phyloP scores from a whole-genome alignment of 371 early-diverging fungal genomes.

The Syncephalastrum sp. region DNA sequence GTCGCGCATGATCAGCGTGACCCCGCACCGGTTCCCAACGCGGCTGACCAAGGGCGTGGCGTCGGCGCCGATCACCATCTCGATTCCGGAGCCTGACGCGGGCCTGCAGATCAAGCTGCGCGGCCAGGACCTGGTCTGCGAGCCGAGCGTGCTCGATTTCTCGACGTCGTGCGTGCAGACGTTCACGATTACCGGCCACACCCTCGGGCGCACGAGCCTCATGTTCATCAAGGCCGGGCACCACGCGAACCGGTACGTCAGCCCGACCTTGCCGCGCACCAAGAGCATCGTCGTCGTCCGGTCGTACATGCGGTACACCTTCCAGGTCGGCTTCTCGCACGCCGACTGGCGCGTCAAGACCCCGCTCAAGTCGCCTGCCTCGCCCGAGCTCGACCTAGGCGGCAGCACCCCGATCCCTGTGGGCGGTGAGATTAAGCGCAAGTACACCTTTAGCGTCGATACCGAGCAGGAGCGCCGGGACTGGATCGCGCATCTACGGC shows the following conservation, averaged over 20 bases:
- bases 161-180: constrained; percentile 51
- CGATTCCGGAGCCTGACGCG: constrained; percentile 60
- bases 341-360: constrained; percentile 20
- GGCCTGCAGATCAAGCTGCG: constrained; percentile 62
- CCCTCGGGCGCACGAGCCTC: constrained; percentile 65
- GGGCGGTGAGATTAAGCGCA: constrained; percentile 35
- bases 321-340: constrained; percentile 58
- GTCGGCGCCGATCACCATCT: constrained; percentile 59
- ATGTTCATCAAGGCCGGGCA: constrained; percentile 61
- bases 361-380: too few relatives aligned
- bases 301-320: constrained; percentile 68
- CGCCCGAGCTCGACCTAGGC: neutral
- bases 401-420: constrained; percentile 3
- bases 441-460: constrained; percentile 58
- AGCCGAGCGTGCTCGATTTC: constrained; percentile 63
- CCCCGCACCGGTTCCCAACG: constrained; percentile 55
- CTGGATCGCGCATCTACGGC: constrained; percentile 43
- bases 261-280: constrained; percentile 54
- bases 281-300: constrained; percentile 66
- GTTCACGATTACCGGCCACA: constrained; percentile 63
- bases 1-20: constrained; percentile 39
- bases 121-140: constrained; percentile 58
- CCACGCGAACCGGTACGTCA: constrained; percentile 54
- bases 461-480: constrained; percentile 46
- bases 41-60: constrained; percentile 58